phyloP scores from a whole-genome alignment of 192 early-diverging fungal genomes.

The Pilaira anomala region DNA sequence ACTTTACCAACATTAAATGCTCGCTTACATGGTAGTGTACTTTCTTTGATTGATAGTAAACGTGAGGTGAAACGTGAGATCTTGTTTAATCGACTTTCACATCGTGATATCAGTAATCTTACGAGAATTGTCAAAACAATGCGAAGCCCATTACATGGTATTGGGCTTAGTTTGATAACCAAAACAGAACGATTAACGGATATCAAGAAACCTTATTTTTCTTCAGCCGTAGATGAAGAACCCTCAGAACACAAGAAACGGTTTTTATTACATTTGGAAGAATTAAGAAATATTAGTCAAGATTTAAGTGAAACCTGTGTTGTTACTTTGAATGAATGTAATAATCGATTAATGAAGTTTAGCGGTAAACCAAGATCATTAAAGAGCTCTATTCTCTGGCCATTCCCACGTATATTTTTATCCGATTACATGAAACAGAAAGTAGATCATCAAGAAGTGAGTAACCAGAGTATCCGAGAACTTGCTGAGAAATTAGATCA shows the following conservation, averaged over 20 bases:
- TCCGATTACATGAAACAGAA: not conserved
- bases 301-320: slow-evolving; percentile 5
- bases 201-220: not conserved
- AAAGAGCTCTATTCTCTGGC: slow-evolving; percentile 13
- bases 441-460: not conserved
- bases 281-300: not conserved
- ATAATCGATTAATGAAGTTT: slow-evolving; percentile 3
- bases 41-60: slow-evolving; percentile 32
- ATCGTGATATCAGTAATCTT: slow-evolving; percentile 22
- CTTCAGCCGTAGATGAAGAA: not conserved
- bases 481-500: not conserved
- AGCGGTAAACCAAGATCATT: not conserved
- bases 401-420: slow-evolving; percentile 13
- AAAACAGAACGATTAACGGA: slow-evolving; percentile 6
- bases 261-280: not conserved
- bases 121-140: slow-evolving; percentile 26
- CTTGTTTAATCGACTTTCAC: slow-evolving; percentile 20
- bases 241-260: not conserved
- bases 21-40: slow-evolving; percentile 18
- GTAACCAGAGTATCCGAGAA: no score
- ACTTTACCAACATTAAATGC: slow-evolving; percentile 17
- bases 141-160: slow-evolving; percentile 22
- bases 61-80: slow-evolving; percentile 31
- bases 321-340: not conserved
- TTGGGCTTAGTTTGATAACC: slow-evolving; percentile 25